Base-by-base conservation (phyloP, 2,329 filamentous ascomycete genomes). In the Fusarium sp. region DNA sequence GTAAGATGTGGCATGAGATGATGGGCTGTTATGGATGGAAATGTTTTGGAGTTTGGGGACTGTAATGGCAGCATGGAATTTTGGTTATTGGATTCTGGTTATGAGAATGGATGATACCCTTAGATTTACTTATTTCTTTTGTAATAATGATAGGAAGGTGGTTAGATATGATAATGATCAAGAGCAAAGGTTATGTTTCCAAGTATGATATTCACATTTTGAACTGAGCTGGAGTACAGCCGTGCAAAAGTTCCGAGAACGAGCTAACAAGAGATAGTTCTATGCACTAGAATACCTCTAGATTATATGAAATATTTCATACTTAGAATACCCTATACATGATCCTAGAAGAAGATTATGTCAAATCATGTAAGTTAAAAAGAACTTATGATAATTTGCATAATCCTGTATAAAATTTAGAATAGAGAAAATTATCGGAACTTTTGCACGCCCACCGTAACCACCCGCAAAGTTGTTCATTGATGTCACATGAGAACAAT, bases 21-120 rank as follows among this genome's bases (percentile, higher is more conserved):
- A 30, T 40, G 20, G 20, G 15, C 11, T 4, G 17, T 27, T 17
- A 22, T 35, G 7, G 8, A 2, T 39, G n/a, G 25, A 23, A 32
- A 39, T 25, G 33, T 47, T 58, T 67, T 30, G 55, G 62, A 66
- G 54, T 66, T 62, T 62, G 30, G 40, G 37, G 39, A 49, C 9
- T 43, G 33, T 30, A 25, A 62, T 25, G 41, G 40, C n/a, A 13
- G 40, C 25, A 55, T 14, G 10, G 33, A 17, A 33, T 32, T 57
- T 48, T 41, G 58, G 59, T 57, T 63, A 57, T 19, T 7, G 25
- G 23, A 33, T 30, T 56, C 43, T 46, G 57, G 59, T 57, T 63
- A 57, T 19, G 47, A 53, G 20, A 59, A 59, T 27, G 60, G 30
- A 65, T 65, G 61, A 64, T 64, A 64, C 61, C 61, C 61, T 58